Conservation (phyloP, 1,284 basidiomycete species). For the Ceratobasidium sp. region DNA sequence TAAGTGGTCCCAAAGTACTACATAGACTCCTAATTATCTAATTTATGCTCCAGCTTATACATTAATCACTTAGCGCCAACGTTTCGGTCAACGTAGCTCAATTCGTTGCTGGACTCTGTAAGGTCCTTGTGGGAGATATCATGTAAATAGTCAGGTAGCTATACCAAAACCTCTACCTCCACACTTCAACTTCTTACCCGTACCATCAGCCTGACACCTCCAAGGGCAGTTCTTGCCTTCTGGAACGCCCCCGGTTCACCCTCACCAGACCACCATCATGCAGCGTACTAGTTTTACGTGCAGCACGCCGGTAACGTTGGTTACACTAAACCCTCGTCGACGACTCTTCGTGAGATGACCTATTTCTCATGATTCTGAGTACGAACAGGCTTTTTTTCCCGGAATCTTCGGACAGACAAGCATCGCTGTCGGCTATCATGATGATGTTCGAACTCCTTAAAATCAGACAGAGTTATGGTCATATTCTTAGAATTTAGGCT, state of each 20-base stretch:
- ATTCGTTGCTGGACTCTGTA: conserved; percentile 90
- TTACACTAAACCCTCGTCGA: conserved; percentile 72
- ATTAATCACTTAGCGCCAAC: conserved; percentile 86
- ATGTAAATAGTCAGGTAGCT: conserved; percentile 86
- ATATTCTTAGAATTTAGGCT: too few relatives aligned
- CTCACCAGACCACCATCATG: conserved; percentile 87
- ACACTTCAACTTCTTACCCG: background rate
- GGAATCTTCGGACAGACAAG: too few relatives aligned
- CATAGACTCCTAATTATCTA: too few relatives aligned
- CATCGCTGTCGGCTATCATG: too few relatives aligned
- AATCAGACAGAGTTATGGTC: too few relatives aligned
- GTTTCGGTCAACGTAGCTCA: conserved; percentile 89
- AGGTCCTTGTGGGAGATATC: conserved; percentile 94
- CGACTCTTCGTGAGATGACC: conserved; percentile 21
- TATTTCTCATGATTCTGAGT: too few relatives aligned
- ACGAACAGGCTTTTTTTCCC: too few relatives aligned
- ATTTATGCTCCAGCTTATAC: conserved; percentile 54
- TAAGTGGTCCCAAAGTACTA: too few relatives aligned
- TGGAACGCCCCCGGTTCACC: conserved; percentile 57
- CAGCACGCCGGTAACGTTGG: conserved; percentile 83
- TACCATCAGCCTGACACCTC: conserved; percentile 32
- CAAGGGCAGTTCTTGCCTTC: conserved; percentile 37
- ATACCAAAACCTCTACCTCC: background rate
- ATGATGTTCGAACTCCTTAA: too few relatives aligned
- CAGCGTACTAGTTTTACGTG: conserved; percentile 88